Evolutionary conservation across 371 early-diverging fungal species (phyloP), one percentile per base, ranked within the genome.

Genomic region (Conidiobolus incongruus): DNA sequence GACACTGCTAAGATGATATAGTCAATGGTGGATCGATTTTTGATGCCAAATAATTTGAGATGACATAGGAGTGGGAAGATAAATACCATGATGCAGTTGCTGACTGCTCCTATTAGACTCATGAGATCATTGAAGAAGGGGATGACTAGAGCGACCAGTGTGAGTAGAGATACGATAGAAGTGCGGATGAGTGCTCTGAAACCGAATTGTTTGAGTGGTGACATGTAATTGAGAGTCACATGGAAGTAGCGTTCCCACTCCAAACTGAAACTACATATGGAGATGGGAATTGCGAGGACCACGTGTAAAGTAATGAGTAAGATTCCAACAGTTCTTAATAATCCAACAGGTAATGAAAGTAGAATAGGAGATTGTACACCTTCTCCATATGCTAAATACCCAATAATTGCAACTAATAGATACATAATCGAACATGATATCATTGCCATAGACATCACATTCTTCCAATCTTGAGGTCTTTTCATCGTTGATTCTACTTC

Each of bases 401-500:
- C 85, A 11, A 78, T 60, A 21, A 65, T 61, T 24, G 81, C 81
- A 36, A 79, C 73, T 37, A 75, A 36, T 37, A 81, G 46, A 54
- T 90, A 88, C 55, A 90, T 66, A 30, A 56, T 46, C 6, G 78
- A 72, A 47, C 81, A 76, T 13, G 81, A 72, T 30, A 60, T 49
- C 37, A 78, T 68, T 30, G 84, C 80, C 30, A 58, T 58, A 12
- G 65, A 51, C 29, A 81, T 58, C 5, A 82, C 77, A 53, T 58
- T 65, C 50, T 69, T 63, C 73, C 84, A 90, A 15, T 67, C 47
- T 44, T 63, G 60, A 44, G 83, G 87, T 17, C 69, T 52, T 50
- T 67, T 63, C 85, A 90, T 83, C 16, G 82, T 77, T 20, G 70
- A 68, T 54, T 84, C 83, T 22, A 87, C 73, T 47, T 82, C 77